Percentiles rank a stretch among this genome's conserved stretches.
phyloP scores from a whole-genome alignment of 225 moss, liverwort and hornwort genomes.

The Polytrichum commune region DNA sequence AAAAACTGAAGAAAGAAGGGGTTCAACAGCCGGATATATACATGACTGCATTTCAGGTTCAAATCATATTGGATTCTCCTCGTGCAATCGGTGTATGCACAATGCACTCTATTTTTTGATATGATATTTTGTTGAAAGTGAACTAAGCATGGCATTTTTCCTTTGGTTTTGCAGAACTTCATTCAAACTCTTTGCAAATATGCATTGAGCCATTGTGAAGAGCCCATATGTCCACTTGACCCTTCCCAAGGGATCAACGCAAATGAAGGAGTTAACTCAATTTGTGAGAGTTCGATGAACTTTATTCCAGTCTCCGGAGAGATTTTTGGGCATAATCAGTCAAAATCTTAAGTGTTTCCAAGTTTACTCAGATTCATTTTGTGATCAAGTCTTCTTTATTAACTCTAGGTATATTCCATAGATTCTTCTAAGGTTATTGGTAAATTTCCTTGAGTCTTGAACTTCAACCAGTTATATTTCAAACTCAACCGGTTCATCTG shows the following conservation, averaged over 20 bases:
- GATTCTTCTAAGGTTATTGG: too few relatives aligned
- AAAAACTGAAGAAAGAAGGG: background rate
- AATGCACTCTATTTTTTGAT: too few relatives aligned
- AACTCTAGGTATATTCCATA: too few relatives aligned
- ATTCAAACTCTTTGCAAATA: constrained; percentile 9
- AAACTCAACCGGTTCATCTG: too few relatives aligned
- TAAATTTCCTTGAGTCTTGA: too few relatives aligned
- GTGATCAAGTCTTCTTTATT: too few relatives aligned
- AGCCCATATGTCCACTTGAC: background rate
- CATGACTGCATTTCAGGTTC: constrained; percentile 1
- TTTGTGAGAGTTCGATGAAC: background rate
- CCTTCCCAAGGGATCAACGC: background rate
- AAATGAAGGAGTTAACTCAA: background rate
- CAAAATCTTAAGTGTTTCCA: too few relatives aligned
- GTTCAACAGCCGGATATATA: background rate
- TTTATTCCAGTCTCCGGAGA: background rate
- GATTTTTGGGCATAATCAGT: too few relatives aligned
- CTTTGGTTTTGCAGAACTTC: background rate
- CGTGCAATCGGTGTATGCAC: background rate
- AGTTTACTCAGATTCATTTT: too few relatives aligned
- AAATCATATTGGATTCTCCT: background rate
- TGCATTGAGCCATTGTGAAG: background rate
- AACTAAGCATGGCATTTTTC: too few relatives aligned
- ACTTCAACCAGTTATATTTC: too few relatives aligned
- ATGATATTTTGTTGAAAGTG: too few relatives aligned